phyloP scores from a whole-genome alignment of 768 basidiomycete species.

The Tylopilus subfusipes region DNA sequence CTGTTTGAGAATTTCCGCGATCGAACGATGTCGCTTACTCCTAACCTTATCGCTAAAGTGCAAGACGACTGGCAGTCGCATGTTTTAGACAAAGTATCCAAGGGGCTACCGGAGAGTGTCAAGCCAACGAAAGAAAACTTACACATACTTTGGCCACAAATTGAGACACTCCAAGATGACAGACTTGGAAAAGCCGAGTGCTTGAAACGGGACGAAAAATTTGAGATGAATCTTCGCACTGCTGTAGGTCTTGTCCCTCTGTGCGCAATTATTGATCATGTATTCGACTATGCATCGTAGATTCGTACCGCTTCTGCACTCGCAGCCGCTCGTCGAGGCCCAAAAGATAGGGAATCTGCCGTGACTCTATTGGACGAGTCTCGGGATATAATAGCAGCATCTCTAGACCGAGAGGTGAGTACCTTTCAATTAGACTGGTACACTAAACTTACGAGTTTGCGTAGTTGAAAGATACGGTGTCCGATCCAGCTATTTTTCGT shows the following conservation, averaged over 20 bases:
- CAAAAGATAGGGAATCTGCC: slow-evolving; percentile 43
- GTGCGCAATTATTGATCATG: slow-evolving; percentile 5
- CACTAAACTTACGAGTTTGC: slow-evolving; percentile 7
- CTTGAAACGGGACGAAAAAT: slow-evolving; percentile 83
- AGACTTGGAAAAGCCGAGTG: slow-evolving; percentile 66
- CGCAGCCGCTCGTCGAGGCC: slow-evolving; percentile 44
- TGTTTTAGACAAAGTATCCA: slow-evolving; percentile 58
- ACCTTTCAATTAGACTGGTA: slow-evolving; percentile 8
- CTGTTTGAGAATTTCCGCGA: slow-evolving; percentile 60
- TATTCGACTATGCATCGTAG: slow-evolving; percentile 24
- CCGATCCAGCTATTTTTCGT: slow-evolving; percentile 82
- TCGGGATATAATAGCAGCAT: slow-evolving; percentile 69
- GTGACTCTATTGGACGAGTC: slow-evolving; percentile 66
- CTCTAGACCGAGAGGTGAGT: slow-evolving; percentile 69
- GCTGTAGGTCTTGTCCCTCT: slow-evolving; percentile 51
- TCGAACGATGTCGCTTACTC: slow-evolving; percentile 51
- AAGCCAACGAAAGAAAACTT: slow-evolving; percentile 48
- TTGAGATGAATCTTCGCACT: slow-evolving; percentile 80
- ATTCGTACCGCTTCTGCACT: slow-evolving; percentile 57
- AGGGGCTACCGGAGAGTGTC: slow-evolving; percentile 53
- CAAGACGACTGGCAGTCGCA: slow-evolving; percentile 64
- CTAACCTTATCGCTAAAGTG: slow-evolving; percentile 54
- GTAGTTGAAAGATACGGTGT: slow-evolving; percentile 76
- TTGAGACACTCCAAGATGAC: slow-evolving; percentile 49
- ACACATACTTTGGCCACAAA: slow-evolving; percentile 51